Percentiles rank a stretch among this genome's conserved stretches.
Evolutionary conservation across 768 basidiomycete species (phyloP).

Genomic region (Podaxis carcinomalis): DNA sequence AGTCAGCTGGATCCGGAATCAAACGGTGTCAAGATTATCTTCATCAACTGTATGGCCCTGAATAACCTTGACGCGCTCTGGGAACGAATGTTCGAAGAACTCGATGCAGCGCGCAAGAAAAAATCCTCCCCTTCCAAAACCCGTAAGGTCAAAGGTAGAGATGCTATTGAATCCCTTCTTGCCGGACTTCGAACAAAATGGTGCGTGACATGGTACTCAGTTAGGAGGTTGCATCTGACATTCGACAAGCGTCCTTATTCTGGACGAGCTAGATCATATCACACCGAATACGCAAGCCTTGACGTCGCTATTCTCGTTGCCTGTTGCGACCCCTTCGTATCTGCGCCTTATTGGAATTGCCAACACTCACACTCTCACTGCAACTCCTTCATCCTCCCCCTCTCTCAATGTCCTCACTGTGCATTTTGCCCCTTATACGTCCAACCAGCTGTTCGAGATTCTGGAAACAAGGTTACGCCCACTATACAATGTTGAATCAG

Average conservation of each 20-base stretch:
- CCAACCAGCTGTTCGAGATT: constrained; percentile 66
- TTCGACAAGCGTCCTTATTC: constrained; percentile 58
- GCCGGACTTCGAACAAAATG: constrained; percentile 46
- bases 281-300: constrained; percentile 56
- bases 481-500: constrained; percentile 34
- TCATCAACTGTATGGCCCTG: constrained; percentile 81
- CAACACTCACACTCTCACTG: constrained; percentile 82
- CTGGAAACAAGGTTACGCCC: constrained; percentile 58
- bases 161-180: constrained; percentile 43
- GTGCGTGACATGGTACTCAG: constrained; percentile 26
- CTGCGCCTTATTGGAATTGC: constrained; percentile 82
- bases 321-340: constrained; percentile 43
- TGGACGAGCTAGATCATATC: constrained; percentile 87
- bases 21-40: constrained; percentile 41
- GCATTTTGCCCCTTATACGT: constrained; percentile 79
- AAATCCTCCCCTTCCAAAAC: constrained; percentile 28
- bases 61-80: constrained; percentile 65
- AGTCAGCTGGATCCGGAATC: constrained; percentile 32
- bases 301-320: constrained; percentile 63
- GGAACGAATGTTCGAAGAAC: constrained; percentile 59
- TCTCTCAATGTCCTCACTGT: constrained; percentile 53
- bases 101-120: constrained; percentile 33
- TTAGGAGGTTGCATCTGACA: constrained; percentile 13
- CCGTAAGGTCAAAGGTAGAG: constrained; percentile 41
- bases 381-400: constrained; percentile 36